Evolutionary conservation across 495 filamentous ascomycete genomes (phyloP).

Genomic region (Trichocladium antarcticum): DNA sequence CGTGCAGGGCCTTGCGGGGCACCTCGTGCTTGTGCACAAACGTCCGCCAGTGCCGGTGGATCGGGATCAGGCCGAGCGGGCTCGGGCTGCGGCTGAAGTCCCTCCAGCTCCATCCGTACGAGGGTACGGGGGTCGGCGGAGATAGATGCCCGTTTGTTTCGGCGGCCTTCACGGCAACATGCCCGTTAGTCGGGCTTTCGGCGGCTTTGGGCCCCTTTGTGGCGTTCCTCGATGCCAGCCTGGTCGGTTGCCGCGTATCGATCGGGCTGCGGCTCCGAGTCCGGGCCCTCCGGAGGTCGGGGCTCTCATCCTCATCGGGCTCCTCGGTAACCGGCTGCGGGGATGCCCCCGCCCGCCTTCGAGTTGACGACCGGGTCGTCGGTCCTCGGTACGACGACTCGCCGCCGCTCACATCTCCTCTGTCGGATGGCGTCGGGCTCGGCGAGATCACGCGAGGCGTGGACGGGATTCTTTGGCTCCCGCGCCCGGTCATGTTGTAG

Average conservation of each 20-base stretch:
- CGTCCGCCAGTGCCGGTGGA: constrained; percentile 63
- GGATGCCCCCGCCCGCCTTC: constrained; percentile 35
- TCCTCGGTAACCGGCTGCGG: constrained; percentile 20
- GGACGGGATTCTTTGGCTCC: constrained; percentile 6
- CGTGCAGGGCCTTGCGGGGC: constrained; percentile 66
- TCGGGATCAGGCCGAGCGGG: constrained; percentile 88
- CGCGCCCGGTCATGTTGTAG: constrained; percentile 31
- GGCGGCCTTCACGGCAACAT: constrained; percentile 14
- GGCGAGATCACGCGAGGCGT: constrained; percentile 53
- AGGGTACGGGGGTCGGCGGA: constrained; percentile 41
- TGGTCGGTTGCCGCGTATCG: constrained; percentile 38
- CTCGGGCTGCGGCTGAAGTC: constrained; percentile 79
- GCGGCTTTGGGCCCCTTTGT: constrained; percentile 9
- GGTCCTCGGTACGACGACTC: constrained; percentile 44
- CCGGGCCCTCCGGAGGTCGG: constrained; percentile 36
- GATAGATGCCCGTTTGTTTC: constrained; percentile 58
- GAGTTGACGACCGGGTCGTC: constrained; percentile 51
- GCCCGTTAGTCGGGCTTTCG: constrained; percentile 5
- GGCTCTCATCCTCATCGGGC: constrained; percentile 19
- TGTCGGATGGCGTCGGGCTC: constrained; percentile 52
- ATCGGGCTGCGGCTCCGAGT: constrained; percentile 43
- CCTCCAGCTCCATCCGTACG: constrained; percentile 53
- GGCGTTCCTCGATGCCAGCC: constrained; percentile 31
- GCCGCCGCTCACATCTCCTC: constrained; percentile 32
- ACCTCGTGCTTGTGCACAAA: constrained; percentile 72